A percentile compares a stretch with the other conserved stretches of the same genome.
phyloP scores from a whole-genome alignment of 495 filamentous ascomycete genomes.

The Aspergillus haitiensis region DNA sequence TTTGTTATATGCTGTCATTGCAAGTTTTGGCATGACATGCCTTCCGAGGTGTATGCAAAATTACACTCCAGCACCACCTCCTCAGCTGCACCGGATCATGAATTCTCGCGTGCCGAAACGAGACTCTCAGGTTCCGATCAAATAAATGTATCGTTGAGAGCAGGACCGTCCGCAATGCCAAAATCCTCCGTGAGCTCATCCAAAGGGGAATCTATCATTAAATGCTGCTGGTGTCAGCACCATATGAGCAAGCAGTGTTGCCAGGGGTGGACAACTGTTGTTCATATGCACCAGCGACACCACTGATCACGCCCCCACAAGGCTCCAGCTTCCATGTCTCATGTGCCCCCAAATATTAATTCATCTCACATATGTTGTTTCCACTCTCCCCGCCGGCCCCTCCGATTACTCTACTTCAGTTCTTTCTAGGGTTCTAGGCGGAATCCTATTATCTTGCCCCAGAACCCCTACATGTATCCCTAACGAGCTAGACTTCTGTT shows the following conservation, averaged over 20 bases:
- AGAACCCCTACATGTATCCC: no score
- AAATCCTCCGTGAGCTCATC: not conserved
- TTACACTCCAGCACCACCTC: slow-evolving; percentile 5
- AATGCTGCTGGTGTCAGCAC: slow-evolving; percentile 79
- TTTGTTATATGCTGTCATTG: slow-evolving; percentile 81
- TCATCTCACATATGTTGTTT: no score
- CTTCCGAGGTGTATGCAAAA: slow-evolving; percentile 70
- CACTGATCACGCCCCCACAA: slow-evolving; percentile 40
- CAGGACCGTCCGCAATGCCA: not conserved
- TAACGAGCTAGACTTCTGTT: no score
- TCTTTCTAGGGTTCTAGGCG: no score
- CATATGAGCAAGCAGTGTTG: slow-evolving; percentile 72
- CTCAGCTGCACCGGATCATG: slow-evolving; percentile 2
- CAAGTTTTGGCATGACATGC: slow-evolving; percentile 80
- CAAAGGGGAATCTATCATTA: slow-evolving; percentile 38
- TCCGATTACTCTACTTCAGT: no score
- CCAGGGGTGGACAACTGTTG: slow-evolving; percentile 68
- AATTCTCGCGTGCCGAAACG: slow-evolving; percentile 1
- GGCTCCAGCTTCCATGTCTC: not conserved
- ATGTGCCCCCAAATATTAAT: not conserved
- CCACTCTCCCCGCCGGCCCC: no score
- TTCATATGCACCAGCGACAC: slow-evolving; percentile 66
- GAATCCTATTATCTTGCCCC: no score
- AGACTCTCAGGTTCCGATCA: not conserved
- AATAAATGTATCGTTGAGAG: not conserved